Percentiles rank a stretch among this genome's conserved stretches.
Conservation (phyloP, 208 protist genomes). For the Porcisia deanei region DNA sequence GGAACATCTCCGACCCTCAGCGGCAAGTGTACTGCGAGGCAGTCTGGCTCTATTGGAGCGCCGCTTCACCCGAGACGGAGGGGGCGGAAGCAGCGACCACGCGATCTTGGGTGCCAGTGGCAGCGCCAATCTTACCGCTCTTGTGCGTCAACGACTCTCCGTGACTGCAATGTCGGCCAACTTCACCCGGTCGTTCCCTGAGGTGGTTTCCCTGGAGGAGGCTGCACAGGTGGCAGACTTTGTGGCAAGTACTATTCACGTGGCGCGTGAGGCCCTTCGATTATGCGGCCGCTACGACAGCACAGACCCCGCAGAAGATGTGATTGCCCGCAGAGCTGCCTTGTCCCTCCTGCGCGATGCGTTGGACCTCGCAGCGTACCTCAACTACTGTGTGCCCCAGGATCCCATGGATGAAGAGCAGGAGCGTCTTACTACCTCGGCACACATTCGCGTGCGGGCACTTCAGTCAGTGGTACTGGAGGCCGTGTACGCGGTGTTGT, state of each 20-base stretch:
- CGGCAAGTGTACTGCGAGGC: conserved; percentile 69
- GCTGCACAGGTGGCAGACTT: conserved; percentile 64
- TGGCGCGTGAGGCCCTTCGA: conserved; percentile 57
- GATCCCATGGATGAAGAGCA: conserved; percentile 61
- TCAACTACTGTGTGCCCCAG: conserved; percentile 67
- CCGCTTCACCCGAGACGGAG: conserved; percentile 4
- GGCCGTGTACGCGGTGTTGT: conserved; percentile 55
- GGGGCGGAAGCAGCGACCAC: not conserved
- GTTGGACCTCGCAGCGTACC: conserved; percentile 50
- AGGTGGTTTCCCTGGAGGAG: conserved; percentile 6
- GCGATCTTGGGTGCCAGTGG: not conserved
- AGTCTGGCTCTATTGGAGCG: conserved; percentile 39
- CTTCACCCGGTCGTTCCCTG: conserved; percentile 14
- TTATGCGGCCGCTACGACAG: conserved; percentile 36
- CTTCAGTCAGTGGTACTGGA: conserved; percentile 63
- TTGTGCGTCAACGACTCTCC: conserved; percentile 55
- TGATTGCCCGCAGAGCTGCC: conserved; percentile 40
- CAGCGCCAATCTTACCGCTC: conserved; percentile 14
- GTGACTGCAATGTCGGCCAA: conserved; percentile 16
- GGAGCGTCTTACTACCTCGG: conserved; percentile 71
- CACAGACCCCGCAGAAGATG: conserved; percentile 28
- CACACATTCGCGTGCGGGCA: conserved; percentile 57
- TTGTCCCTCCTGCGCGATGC: conserved; percentile 60
- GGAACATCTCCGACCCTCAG: conserved; percentile 54
- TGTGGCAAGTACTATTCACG: conserved; percentile 58